Conservation (phyloP, 108 stramenopile species). For the Cylindrotheca fusiformis region DNA sequence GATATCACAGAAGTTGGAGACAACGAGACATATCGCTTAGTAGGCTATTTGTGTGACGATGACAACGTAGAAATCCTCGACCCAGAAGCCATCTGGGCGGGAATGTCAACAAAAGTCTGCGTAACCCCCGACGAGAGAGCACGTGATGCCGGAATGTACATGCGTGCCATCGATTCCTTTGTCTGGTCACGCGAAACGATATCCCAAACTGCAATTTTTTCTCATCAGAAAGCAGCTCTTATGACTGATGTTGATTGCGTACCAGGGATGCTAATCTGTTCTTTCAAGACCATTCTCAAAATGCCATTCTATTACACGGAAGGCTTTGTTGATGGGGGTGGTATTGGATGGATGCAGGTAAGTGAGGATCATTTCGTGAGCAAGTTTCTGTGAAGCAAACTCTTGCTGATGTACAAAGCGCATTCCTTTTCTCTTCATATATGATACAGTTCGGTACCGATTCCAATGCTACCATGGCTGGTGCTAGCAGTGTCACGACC, state of each 20-base stretch:
- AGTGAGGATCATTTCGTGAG: too few relatives aligned
- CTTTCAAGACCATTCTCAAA: constrained; percentile 1
- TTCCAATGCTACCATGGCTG: too few relatives aligned
- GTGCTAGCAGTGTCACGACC: too few relatives aligned
- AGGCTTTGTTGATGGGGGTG: not conserved
- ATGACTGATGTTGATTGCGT: constrained; percentile 4
- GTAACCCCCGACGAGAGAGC: constrained; percentile 8
- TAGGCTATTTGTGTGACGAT: constrained; percentile 4
- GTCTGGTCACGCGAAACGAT: constrained; percentile 11
- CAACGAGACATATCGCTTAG: not conserved
- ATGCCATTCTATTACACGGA: not conserved
- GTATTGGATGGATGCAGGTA: constrained; percentile 10
- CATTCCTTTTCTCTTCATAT: too few relatives aligned
- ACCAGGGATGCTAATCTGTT: constrained; percentile 5
- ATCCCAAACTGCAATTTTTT: constrained; percentile 4
- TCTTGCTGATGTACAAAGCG: too few relatives aligned
- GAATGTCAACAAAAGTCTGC: constrained; percentile 3
- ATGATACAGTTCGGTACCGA: too few relatives aligned
- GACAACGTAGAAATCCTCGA: constrained; percentile 7
- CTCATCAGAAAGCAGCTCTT: not conserved
- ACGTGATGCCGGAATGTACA: not conserved
- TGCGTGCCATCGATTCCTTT: constrained; percentile 5
- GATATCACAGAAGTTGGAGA: not conserved
- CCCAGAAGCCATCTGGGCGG: constrained; percentile 1
- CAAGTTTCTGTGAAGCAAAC: too few relatives aligned